Conservation (phyloP, 306 rosid genomes). For the Senna tora region DNA sequence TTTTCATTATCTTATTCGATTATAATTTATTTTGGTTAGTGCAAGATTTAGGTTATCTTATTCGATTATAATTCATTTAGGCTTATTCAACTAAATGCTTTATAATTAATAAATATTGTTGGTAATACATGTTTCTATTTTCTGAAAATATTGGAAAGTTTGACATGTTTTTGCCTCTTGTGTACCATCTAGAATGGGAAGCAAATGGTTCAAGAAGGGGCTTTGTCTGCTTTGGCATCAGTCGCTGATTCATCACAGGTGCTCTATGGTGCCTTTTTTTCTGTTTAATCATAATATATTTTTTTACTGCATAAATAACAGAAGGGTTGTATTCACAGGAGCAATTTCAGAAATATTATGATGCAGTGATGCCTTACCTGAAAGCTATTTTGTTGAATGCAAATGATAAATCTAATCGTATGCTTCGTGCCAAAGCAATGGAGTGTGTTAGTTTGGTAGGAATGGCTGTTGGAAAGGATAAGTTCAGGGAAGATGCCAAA, state of each 20-base stretch:
- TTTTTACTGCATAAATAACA: not conserved
- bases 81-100: not conserved
- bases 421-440: constrained; percentile 99
- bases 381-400: constrained; percentile 92
- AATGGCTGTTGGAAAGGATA: constrained; percentile 99
- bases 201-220: constrained; percentile 1
- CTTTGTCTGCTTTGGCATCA: not conserved
- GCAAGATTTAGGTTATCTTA: not conserved
- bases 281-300: not conserved
- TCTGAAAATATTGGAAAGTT: not conserved
- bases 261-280: not conserved
- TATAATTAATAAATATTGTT: not conserved
- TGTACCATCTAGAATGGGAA: not conserved
- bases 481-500: constrained; percentile 95
- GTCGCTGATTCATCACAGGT: constrained; percentile 13
- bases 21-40: not conserved
- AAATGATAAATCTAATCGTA: constrained; percentile 87
- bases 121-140: not conserved
- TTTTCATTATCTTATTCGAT: not conserved
- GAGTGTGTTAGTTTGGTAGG: constrained; percentile 99
- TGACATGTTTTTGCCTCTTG: not conserved
- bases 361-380: constrained; percentile 91
- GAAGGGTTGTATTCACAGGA: constrained; percentile 48
- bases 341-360: constrained; percentile 79
- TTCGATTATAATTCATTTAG: not conserved